Evolutionary conservation across 2,329 filamentous ascomycete genomes (phyloP).

Genomic region (Fusarium napiforme): DNA sequence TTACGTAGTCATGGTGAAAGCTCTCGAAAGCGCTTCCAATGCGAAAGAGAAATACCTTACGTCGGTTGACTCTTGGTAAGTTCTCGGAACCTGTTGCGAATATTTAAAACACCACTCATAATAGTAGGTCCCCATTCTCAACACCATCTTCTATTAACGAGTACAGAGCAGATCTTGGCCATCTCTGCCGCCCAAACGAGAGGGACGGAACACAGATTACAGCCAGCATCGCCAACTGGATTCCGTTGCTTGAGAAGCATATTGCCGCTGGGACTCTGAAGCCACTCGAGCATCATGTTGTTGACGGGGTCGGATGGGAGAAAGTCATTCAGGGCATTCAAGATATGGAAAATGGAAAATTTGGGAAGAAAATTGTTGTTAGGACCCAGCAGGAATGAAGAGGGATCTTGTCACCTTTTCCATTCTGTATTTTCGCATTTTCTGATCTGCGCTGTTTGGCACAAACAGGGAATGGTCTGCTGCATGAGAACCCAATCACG

Average conservation of each 20-base stretch:
- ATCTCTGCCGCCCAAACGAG: constrained; percentile 38
- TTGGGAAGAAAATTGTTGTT: constrained; percentile 45
- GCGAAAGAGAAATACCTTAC: constrained; percentile 46
- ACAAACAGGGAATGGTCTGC: neutral
- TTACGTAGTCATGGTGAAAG: constrained; percentile 46
- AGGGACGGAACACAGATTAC: constrained; percentile 28
- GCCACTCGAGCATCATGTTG: constrained; percentile 39
- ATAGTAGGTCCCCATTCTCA: constrained; percentile 43
- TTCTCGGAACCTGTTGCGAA: neutral
- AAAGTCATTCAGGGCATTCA: constrained; percentile 37
- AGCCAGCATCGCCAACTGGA: constrained; percentile 15
- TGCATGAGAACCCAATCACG: neutral
- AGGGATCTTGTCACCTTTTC: neutral
- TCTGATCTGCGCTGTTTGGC: neutral
- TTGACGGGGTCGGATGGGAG: constrained; percentile 42
- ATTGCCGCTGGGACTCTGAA: constrained; percentile 38
- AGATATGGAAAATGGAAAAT: constrained; percentile 36
- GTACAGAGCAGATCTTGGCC: constrained; percentile 43
- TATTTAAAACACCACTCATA: fast-evolving
- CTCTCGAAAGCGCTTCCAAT: constrained; percentile 42
- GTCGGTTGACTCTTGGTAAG: constrained; percentile 51
- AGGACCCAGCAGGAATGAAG: constrained; percentile 15
- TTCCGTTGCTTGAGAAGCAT: constrained; percentile 39
- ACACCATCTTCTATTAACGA: constrained; percentile 35
- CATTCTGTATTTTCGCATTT: neutral